These are phyloP conservation scores for Penicillium sp. DNA, from an alignment of 2,329 filamentous ascomycete species.

Conservation along the genomic window DNA sequence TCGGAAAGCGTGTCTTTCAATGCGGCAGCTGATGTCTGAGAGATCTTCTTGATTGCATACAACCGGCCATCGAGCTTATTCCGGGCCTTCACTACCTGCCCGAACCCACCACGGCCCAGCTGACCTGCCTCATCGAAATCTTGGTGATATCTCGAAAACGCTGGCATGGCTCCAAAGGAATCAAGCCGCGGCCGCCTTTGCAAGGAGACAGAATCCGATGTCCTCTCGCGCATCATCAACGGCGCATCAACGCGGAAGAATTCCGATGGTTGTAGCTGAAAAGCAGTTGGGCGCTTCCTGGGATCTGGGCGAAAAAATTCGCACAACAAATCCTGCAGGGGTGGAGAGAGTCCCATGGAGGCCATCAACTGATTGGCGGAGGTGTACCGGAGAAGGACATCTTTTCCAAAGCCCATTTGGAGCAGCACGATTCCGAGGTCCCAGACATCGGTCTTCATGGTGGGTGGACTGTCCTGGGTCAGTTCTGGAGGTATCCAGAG, in stretches of 20 bases:
- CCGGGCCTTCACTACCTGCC: constrained; percentile 90
- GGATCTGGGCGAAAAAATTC: constrained; percentile 82
- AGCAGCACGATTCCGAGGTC: constrained; percentile 86
- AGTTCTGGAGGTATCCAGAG: constrained; percentile 84
- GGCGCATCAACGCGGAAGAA: constrained; percentile 44
- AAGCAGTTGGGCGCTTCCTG: constrained; percentile 79
- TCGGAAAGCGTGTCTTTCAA: constrained; percentile 67
- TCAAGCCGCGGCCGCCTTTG: constrained; percentile 57
- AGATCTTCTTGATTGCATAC: constrained; percentile 97
- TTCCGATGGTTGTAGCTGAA: constrained; percentile 60
- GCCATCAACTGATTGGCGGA: constrained; percentile 73
- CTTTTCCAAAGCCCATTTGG: constrained; percentile 88
- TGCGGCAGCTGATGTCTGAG: constrained; percentile 67
- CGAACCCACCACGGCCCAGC: constrained; percentile 90
- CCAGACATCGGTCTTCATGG: constrained; percentile 87
- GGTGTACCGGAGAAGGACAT: constrained; percentile 70
- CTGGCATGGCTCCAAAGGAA: constrained; percentile 54
- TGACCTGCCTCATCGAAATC: constrained; percentile 89
- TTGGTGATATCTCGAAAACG: constrained; percentile 72
- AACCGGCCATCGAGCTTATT: constrained; percentile 91
- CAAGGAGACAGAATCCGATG: constrained; percentile 45
- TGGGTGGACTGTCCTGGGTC: constrained; percentile 54
- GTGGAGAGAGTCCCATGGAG: constrained; percentile 65
- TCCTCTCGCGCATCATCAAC: constrained; percentile 35
- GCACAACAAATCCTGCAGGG: constrained; percentile 73